Base-by-base conservation (phyloP, 257 asterid genomes). In the Eustoma russellianum region DNA sequence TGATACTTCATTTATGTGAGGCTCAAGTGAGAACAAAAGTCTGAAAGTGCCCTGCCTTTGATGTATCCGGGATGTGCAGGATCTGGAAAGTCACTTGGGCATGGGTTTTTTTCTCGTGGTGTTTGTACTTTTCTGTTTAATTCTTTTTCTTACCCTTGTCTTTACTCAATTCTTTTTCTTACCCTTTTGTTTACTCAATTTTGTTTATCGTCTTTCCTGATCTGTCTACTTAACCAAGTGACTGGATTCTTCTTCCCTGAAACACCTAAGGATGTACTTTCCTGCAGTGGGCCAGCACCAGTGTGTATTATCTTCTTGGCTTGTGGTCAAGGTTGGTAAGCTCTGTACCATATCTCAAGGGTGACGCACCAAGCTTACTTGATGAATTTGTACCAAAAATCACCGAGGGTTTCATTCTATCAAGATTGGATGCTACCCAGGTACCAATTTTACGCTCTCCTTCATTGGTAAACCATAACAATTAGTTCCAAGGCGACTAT, bases 321-420 rank as follows among this genome's bases (percentile, higher is more conserved):
- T 74, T 92, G 66, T 92, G 98, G 98, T 92, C 98, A 68, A 80
- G 98, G 76, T 68, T 92, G 79, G 98, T 88, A 67, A 82, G 90
- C 57, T 83, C 98, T 64, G 95, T 88, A 44, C 97, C 97, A 45
- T 92, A 85, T 72, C 74, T 92, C 83, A 92, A 92, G 79, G 89
- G 93, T 60, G 98, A 88, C 59, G 81, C 92, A 6, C 98, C 98
- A 52, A 87, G 97, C 85, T 70, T 87, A 74, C 98, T 92, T 35
- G 96, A 88, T 48, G 96, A 92, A 67, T 92, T 85, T 72, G 98
- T 92, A 65, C 98, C 98, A 33, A 83, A 81, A 73, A 87, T 92
- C 43, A 77, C 83, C 18, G 94, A 88, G 75, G 95, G 97, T 74
- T 92, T 82, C 76, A 85, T 92, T 67, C 74, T 93, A 57, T 92